These are phyloP conservation scores for Leishmania amazonensis DNA, from an alignment of 208 protist species.

Conservation along the genomic window DNA sequence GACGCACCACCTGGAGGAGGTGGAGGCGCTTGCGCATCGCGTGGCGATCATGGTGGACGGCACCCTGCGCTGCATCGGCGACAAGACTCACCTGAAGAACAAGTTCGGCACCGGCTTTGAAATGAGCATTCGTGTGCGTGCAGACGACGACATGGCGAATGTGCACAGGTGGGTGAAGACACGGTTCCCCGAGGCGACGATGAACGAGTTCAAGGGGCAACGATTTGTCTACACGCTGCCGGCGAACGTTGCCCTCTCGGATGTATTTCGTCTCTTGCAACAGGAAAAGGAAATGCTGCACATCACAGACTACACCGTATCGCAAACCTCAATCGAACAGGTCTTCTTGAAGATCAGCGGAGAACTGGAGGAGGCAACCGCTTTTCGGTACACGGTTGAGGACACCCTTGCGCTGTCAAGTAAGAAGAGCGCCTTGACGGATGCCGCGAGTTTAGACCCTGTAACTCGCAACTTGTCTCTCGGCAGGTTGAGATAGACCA, in stretches of 20 bases:
- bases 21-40: constrained; percentile 78
- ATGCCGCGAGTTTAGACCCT: neutral
- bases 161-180: constrained; percentile 48
- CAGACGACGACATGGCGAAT: constrained; percentile 7
- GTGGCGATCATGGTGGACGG: constrained; percentile 87
- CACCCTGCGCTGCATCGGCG: constrained; percentile 81
- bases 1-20: constrained; percentile 95
- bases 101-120: constrained; percentile 74
- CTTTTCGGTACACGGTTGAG: constrained; percentile 5
- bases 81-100: constrained; percentile 71
- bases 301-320: constrained; percentile 81
- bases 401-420: neutral
- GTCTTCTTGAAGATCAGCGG: constrained; percentile 81
- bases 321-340: constrained; percentile 84
- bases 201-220: constrained; percentile 45
- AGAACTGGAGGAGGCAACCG: constrained; percentile 37
- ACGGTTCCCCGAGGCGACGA: constrained; percentile 29
- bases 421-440: neutral
- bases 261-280: constrained; percentile 46
- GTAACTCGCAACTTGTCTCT: constrained; percentile 5
- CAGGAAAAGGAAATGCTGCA: constrained; percentile 30
- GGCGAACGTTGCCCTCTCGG: constrained; percentile 32
- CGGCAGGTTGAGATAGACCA: neutral
- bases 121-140: constrained; percentile 46
- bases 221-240: constrained; percentile 58